phyloP scores from a whole-genome alignment of 768 basidiomycete species.

The Russula sp. region DNA sequence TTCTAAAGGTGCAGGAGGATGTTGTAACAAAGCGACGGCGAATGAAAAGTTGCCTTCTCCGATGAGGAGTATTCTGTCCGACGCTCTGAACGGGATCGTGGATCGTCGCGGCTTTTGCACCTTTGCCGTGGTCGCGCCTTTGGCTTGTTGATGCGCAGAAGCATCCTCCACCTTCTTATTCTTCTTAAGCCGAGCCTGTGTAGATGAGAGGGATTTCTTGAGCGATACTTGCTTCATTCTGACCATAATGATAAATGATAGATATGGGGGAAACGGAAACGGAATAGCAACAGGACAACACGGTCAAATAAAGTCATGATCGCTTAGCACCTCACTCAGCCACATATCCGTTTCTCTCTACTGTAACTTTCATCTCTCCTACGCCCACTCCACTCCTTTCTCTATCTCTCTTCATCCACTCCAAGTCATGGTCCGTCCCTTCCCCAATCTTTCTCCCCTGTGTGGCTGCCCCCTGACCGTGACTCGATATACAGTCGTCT shows the following conservation, averaged over 20 bases:
- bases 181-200: conserved; percentile 61
- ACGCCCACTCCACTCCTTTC: conserved; percentile 9
- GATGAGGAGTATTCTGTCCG: conserved; percentile 70
- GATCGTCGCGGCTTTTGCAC: conserved; percentile 37
- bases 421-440: conserved; percentile 7
- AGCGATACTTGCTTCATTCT: conserved; percentile 43
- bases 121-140: conserved; percentile 39
- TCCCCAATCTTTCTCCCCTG: neutral
- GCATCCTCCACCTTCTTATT: conserved; percentile 52
- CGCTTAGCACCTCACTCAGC: neutral
- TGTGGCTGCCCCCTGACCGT: neutral
- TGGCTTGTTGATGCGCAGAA: conserved; percentile 48
- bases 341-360: neutral
- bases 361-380: conserved; percentile 18
- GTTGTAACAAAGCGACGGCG: conserved; percentile 62
- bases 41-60: conserved; percentile 98
- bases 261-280: no score
- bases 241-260: neutral
- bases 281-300: conserved; percentile 12
- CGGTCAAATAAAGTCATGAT: conserved; percentile 17
- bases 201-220: conserved; percentile 65
- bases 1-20: conserved; percentile 46
- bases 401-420: conserved; percentile 12
- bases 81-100: conserved; percentile 62
- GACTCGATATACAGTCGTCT: conserved; percentile 33